A percentile compares a stretch with the other conserved stretches of the same genome.
These are phyloP conservation scores for Ogataea nitratoaversa DNA, from an alignment of 805 yeast species.

Conservation along the genomic window DNA sequence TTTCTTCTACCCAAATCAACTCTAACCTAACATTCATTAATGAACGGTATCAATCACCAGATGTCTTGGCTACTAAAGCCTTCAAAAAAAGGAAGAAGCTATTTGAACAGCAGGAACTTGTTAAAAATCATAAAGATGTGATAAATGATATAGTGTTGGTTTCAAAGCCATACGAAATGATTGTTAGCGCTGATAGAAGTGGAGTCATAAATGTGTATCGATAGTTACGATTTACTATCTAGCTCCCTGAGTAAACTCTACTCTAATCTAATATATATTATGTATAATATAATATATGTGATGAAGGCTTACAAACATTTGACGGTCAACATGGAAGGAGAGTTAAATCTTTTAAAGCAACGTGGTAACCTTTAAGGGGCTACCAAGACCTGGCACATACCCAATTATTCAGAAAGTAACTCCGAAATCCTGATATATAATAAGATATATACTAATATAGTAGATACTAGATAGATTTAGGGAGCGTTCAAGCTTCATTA, in stretches of 20 bases:
- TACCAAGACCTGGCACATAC: no score
- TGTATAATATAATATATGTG: no score
- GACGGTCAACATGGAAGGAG: no score
- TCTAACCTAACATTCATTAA: slow-evolving; percentile 37
- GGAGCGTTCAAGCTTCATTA: no score
- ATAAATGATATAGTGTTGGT: slow-evolving; percentile 47
- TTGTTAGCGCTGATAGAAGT: slow-evolving; percentile 61
- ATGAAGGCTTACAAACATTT: no score
- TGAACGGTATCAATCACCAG: slow-evolving; percentile 29
- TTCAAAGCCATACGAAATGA: slow-evolving; percentile 50
- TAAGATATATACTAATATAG: no score
- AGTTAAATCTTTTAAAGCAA: no score
- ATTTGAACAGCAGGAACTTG: slow-evolving; percentile 38
- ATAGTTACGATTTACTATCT: slow-evolving; percentile 13
- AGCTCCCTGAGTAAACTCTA: background rate
- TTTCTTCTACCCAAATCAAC: slow-evolving; percentile 33
- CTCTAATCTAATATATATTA: no score
- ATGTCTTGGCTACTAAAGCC: slow-evolving; percentile 3
- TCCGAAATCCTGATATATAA: no score
- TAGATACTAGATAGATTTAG: no score
- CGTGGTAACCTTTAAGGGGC: no score
- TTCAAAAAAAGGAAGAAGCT: slow-evolving; percentile 3
- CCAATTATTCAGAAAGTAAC: no score
- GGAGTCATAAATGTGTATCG: slow-evolving; percentile 62
- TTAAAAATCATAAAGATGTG: slow-evolving; percentile 46